phyloP scores from a whole-genome alignment of 192 early-diverging fungal species.

The Backusella macrospora region DNA sequence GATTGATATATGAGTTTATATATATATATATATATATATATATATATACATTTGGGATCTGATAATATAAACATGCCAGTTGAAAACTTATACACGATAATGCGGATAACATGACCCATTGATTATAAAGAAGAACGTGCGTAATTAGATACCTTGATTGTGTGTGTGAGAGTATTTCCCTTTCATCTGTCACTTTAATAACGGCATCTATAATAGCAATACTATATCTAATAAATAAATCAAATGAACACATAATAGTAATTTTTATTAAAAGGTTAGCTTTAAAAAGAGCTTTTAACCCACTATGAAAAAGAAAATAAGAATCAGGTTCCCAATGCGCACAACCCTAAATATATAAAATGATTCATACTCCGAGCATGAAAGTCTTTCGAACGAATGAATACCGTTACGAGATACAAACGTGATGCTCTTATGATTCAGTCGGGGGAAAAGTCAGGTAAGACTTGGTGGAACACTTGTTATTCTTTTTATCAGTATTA shows the following conservation, averaged over 20 bases:
- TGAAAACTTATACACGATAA: background rate
- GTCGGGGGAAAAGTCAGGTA: background rate
- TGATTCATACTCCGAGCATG: background rate
- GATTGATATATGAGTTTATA: background rate
- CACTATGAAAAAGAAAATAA: background rate
- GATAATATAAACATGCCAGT: conserved; percentile 7
- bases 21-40: background rate
- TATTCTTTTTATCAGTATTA: background rate
- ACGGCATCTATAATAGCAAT: background rate
- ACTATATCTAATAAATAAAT: background rate
- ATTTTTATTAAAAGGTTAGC: background rate
- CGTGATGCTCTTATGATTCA: conserved; percentile 6
- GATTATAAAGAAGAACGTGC: background rate
- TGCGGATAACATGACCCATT: conserved; percentile 2
- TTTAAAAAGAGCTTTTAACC: background rate
- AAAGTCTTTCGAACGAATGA: background rate
- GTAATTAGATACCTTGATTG: background rate
- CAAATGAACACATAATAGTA: too few relatives aligned
- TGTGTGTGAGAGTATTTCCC: conserved; percentile 9
- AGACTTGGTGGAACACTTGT: background rate
- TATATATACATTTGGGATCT: background rate
- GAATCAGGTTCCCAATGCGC: background rate
- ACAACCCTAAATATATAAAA: background rate
- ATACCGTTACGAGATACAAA: background rate
- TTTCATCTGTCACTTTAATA: conserved; percentile 6